phyloP scores from a whole-genome alignment of 176 grass and related monocot genomes.

The Typha latifolia region DNA sequence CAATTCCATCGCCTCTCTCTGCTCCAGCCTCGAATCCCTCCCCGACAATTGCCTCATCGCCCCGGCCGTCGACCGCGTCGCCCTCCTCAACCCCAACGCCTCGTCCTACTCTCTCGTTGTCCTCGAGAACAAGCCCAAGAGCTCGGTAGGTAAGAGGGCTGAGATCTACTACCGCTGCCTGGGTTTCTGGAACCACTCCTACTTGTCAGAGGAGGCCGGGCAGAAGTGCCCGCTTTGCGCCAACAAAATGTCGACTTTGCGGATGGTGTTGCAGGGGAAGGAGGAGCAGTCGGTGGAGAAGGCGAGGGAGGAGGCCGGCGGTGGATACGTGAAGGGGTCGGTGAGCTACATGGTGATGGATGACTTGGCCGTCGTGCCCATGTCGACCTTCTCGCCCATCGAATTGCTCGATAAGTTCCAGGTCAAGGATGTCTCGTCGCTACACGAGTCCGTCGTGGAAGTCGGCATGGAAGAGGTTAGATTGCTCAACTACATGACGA shows the following conservation, averaged over 20 bases:
- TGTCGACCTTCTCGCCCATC: conserved; percentile 60
- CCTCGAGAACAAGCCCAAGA: not conserved
- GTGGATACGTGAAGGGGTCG: conserved; percentile 26
- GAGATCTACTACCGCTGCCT: not conserved
- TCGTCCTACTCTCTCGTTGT: conserved; percentile 18
- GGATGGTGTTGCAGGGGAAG: not conserved
- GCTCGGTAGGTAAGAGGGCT: not conserved
- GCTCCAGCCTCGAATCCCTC: conserved; percentile 32
- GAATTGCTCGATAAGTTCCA: conserved; percentile 53
- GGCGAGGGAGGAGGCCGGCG: conserved; percentile 10
- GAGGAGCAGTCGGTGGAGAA: conserved; percentile 14
- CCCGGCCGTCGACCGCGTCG: conserved; percentile 18
- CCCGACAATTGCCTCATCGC: conserved; percentile 32
- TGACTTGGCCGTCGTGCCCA: conserved; percentile 40
- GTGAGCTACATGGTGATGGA: conserved; percentile 66
- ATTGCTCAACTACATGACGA: too few species aligned
- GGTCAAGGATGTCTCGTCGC: conserved; percentile 29
- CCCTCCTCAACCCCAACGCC: conserved; percentile 25
- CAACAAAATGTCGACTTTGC: conserved; percentile 17
- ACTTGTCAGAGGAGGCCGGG: conserved; percentile 28
- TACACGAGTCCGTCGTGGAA: conserved; percentile 29
- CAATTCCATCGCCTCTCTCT: conserved; percentile 17
- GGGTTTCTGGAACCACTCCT: conserved; percentile 16
- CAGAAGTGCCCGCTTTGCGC: conserved; percentile 24
- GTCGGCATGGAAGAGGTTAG: conserved; percentile 30